Percentiles rank a stretch among this genome's conserved stretches.
phyloP scores from a whole-genome alignment of 805 yeast genomes.

The Lachancea kluyveri region DNA sequence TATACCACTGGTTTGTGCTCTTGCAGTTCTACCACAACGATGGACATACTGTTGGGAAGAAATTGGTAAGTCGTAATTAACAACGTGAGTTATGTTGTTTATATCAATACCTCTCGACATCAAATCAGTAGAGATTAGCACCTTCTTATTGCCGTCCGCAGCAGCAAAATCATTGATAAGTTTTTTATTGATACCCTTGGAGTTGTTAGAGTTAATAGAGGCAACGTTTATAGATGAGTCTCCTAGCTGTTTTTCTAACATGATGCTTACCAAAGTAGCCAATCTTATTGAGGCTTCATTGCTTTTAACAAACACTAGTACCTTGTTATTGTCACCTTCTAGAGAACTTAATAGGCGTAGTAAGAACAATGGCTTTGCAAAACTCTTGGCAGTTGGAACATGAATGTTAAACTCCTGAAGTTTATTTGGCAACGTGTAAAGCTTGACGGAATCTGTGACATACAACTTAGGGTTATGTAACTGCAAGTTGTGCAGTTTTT shows the following conservation, averaged over 20 bases:
- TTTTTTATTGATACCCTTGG: constrained; percentile 46
- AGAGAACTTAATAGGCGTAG: constrained; percentile 44
- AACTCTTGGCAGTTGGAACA: constrained; percentile 34
- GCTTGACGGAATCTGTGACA: constrained; percentile 60
- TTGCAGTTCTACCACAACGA: constrained; percentile 94
- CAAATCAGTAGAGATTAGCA: constrained; percentile 78
- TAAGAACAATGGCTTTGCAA: constrained; percentile 69
- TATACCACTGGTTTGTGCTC: constrained; percentile 76
- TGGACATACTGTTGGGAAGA: constrained; percentile 91
- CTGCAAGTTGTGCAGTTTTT: constrained; percentile 66
- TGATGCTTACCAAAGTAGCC: constrained; percentile 40
- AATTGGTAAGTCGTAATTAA: constrained; percentile 87
- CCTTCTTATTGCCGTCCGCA: constrained; percentile 33
- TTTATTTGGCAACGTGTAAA: constrained; percentile 54
- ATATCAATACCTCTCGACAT: constrained; percentile 96
- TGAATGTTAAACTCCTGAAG: constrained; percentile 39
- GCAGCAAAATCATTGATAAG: constrained; percentile 53
- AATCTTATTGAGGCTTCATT: constrained; percentile 86
- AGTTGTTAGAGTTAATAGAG: constrained; percentile 54
- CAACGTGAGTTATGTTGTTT: constrained; percentile 58
- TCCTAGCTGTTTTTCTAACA: constrained; percentile 10
- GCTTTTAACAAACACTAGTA: constrained; percentile 30
- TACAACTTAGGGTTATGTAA: constrained; percentile 63
- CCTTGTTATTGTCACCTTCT: constrained; percentile 1
- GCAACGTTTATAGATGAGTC: constrained; percentile 22